These are phyloP conservation scores for grape (Vitis vinifera) DNA, from an alignment of 164 flowering plant species.

Conservation along the genomic window ASM3070453v1 NC_081806.1:574001-574500, in stretches of 20 bases:
- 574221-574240: constrained; percentile 75
- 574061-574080: constrained; percentile 42
- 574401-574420: neutral
- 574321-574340: constrained; percentile 93
- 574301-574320: constrained; percentile 86
- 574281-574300: constrained; percentile 72
- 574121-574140: constrained; percentile 10
- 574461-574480: too few species aligned
- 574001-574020: neutral
- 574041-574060: constrained; percentile 69
- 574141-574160: constrained; percentile 18
- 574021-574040: neutral
- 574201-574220: constrained; percentile 67
- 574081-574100: constrained; percentile 22
- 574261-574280: constrained; percentile 68
- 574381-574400: neutral
- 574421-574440: too few species aligned
- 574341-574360: constrained; percentile 81
- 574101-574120: constrained; percentile 10
- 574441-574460: too few species aligned
- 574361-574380: neutral
- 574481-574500: too few species aligned
- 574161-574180: constrained; percentile 35
- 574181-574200: constrained; percentile 64
- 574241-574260: constrained; percentile 74